Base-by-base conservation (phyloP, 768 basidiomycete genomes). In the Mycena rebaudengoi region DNA sequence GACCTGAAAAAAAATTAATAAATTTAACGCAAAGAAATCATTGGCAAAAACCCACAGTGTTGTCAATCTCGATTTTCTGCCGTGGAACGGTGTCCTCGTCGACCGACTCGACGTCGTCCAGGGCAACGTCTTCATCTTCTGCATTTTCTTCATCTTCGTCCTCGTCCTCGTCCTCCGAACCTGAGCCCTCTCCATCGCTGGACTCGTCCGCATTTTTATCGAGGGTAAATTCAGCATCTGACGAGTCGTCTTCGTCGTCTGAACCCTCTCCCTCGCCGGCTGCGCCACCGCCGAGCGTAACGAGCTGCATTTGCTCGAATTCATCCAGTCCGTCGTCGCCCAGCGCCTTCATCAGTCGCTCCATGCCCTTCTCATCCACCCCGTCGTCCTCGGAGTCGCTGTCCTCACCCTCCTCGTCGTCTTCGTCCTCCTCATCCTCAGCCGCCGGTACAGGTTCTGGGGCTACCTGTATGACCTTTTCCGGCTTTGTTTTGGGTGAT, bases 11-110 rank as follows among this genome's bases (percentile, higher is more conserved):
- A 29, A 7, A 43, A 57, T 35, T 52, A 57, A 59, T 33, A 26
- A 52, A 35, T 25, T 25, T 30, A 30, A 33, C 50, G n/a, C 2
- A 49, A 30, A 40, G 18, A 54, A 30, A 57, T n/a, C n/a, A 21
- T 40, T 37, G 32, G 5, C 20, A 33, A 11, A 45, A 29, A 80
- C 87, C 45, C 51, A 91, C 95, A 69, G 85, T 85, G 77, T 96
- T 92, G 81, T 96, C 88, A 55, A 94, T 87, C 67, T 90, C 89
- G 45, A 94, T 77, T 80, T 95, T 96, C 81, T 91, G 90, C 61
- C 81, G 82, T n/a, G 91, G 93, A 28, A 95, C 84, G 1, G 81
- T 86, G 71, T 97, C 96, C 58, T 93, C 91, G 64, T 95, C 92
- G 14, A 94, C 82, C 18, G 83, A 85, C 18, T 89, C 88, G 7